Conservation (phyloP, 2,329 filamentous ascomycete genomes). For the Phialophora chinensis region DNA sequence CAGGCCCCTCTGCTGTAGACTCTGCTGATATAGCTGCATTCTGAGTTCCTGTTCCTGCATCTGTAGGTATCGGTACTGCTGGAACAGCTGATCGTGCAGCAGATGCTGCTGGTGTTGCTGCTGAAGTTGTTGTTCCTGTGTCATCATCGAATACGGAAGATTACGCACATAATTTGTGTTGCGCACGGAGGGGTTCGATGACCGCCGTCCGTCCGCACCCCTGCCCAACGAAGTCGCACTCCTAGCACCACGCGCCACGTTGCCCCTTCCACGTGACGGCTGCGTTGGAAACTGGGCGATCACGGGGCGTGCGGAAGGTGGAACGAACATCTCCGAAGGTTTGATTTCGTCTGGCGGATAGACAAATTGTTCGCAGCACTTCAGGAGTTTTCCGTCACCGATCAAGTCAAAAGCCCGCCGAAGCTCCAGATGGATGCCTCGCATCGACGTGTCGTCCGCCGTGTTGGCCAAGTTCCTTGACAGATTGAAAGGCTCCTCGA, state of each 20-base stretch:
- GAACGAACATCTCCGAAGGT: conserved; percentile 39
- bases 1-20: conserved; percentile 41
- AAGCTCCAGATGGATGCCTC: conserved; percentile 86
- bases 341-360: conserved; percentile 70
- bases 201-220: conserved; percentile 55
- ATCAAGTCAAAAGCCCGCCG: conserved; percentile 85
- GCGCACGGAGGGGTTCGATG: conserved; percentile 63
- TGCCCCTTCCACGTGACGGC: conserved; percentile 56
- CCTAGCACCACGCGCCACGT: conserved; percentile 56
- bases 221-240: conserved; percentile 57
- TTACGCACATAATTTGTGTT: conserved; percentile 47
- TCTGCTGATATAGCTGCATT: conserved; percentile 55
- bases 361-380: conserved; percentile 85
- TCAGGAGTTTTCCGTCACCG: conserved; percentile 75
- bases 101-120: conserved; percentile 56
- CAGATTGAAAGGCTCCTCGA: conserved; percentile 95
- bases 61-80: conserved; percentile 58
- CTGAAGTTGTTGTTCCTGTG: conserved; percentile 47
- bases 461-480: conserved; percentile 92
- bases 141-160: conserved; percentile 45
- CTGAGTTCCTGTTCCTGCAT: conserved; percentile 58
- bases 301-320: conserved; percentile 62
- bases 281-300: conserved; percentile 51
- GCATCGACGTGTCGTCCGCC: conserved; percentile 91
- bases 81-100: conserved; percentile 56